phyloP scores from a whole-genome alignment of 1,139 yeast genomes.

The Geotrichum reessii region DNA sequence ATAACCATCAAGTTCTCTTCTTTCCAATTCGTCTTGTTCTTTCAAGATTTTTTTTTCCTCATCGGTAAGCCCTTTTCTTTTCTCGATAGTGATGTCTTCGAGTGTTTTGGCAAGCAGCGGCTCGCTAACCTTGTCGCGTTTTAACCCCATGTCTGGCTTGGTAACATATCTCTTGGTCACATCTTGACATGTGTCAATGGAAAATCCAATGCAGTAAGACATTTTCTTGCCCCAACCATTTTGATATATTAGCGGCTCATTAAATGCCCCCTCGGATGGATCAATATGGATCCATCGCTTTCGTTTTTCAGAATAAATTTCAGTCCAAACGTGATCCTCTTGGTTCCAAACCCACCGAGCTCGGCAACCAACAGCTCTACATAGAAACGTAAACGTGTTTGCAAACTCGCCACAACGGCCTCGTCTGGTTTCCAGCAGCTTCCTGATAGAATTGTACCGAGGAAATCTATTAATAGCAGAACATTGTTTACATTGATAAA shows the following conservation, averaged over 20 bases:
- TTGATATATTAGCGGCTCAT: conserved; percentile 70
- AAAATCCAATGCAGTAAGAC: conserved; percentile 77
- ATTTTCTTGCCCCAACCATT: conserved; percentile 90
- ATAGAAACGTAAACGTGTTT: conserved; percentile 59
- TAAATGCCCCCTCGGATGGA: conserved; percentile 80
- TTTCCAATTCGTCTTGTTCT: conserved; percentile 42
- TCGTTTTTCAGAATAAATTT: conserved; percentile 58
- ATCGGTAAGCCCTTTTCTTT: conserved; percentile 36
- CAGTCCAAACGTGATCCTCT: conserved; percentile 95
- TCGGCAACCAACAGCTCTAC: conserved; percentile 60
- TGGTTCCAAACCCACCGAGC: conserved; percentile 76
- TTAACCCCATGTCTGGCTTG: conserved; percentile 45
- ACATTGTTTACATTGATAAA: conserved; percentile 57
- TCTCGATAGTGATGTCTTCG: conserved; percentile 38
- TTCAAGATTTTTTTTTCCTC: conserved; percentile 34
- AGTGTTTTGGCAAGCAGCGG: conserved; percentile 40
- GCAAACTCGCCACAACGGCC: conserved; percentile 99
- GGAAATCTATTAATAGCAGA: conserved; percentile 52
- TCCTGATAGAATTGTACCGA: conserved; percentile 63
- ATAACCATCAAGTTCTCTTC: conserved; percentile 33
- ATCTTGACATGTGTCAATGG: conserved; percentile 57
- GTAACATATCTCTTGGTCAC: conserved; percentile 66
- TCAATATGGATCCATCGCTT: conserved; percentile 84
- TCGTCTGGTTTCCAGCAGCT: conserved; percentile 51
- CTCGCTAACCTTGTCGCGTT: conserved; percentile 46